These are phyloP conservation scores for Alternaria gaisen DNA, from an alignment of 2,329 filamentous ascomycete genomes.

Conservation along the genomic window DNA sequence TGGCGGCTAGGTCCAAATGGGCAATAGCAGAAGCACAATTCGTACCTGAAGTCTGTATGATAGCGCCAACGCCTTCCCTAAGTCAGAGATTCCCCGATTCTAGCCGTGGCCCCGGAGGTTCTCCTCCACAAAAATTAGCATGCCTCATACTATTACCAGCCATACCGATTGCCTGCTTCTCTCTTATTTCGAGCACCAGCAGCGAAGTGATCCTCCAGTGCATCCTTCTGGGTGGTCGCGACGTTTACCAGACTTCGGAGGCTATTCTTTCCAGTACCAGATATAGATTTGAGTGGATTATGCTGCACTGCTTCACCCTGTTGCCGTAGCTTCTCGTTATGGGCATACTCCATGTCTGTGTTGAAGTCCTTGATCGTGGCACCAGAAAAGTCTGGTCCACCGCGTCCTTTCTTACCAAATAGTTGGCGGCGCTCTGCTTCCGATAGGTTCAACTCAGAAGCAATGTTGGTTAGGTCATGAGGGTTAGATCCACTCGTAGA, in stretches of 20 bases:
- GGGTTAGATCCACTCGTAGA: constrained; percentile 26
- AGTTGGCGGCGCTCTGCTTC: constrained; percentile 80
- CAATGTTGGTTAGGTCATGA: constrained; percentile 74
- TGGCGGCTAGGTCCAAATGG: background rate
- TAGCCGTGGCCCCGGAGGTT: background rate
- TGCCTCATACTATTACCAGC: constrained; percentile 67
- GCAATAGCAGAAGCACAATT: background rate
- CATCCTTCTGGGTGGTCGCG: constrained; percentile 82
- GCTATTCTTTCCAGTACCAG: constrained; percentile 83
- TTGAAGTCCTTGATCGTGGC: constrained; percentile 85
- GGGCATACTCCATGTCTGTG: constrained; percentile 84
- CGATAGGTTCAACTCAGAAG: constrained; percentile 80
- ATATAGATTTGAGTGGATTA: constrained; percentile 82
- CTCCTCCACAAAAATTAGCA: background rate
- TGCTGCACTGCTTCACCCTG: constrained; percentile 75
- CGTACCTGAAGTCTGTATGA: background rate
- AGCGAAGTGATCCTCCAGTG: constrained; percentile 91
- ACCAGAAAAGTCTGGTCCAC: constrained; percentile 57
- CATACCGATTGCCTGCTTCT: constrained; percentile 84
- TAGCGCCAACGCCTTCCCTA: background rate
- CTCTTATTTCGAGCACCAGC: constrained; percentile 79
- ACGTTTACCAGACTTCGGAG: constrained; percentile 87
- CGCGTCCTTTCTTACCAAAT: constrained; percentile 73
- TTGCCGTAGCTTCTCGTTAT: constrained; percentile 80
- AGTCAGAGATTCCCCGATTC: background rate